Base-by-base conservation (phyloP, 2,329 filamentous ascomycete genomes). In the Sporothrix euskadiensis region DNA sequence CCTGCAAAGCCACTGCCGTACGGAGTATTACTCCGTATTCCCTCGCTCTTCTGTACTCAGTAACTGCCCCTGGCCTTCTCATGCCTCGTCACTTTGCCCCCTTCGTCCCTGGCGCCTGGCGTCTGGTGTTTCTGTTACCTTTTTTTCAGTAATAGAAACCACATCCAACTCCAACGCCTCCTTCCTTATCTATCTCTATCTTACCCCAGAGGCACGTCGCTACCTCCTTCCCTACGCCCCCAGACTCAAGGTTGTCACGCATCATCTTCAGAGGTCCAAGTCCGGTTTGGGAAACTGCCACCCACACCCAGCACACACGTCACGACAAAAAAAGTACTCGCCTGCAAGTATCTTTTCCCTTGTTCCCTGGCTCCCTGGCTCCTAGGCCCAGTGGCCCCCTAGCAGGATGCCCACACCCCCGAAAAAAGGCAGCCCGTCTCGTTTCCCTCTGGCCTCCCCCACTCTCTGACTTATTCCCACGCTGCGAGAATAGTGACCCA, bases 71-170 rank as follows among this genome's bases (percentile, higher is more conserved):
- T 39, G 19, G 10, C 12, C 26, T 71, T 71, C 16, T 57, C 12
- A 14, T 57, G 47, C 63, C 56, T 70, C 22, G 56, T 73, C 44
- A 61, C 63, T 39, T 61, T 49, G 32, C 61, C 47, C 32, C 52
- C 39, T 59, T 52, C 63, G 49, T 44, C n/a, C 3, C n/a, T 19
- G 41, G 12, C 4, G 54, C 3, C 19, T 41, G 35, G 57, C 47
- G 54, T 12, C 19, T 41, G 35, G 57, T 32, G 39, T 73, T 73
- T 71, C 72, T 71, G 49, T 71, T 71, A 73, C 72, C 72, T 73
- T 57, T 59, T 73, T 71, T 52, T 71, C 72, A 47, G 72, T 73
- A 73, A 73, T 73, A 73, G 61, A 73, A 73, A 73, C 61, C 54
- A 69, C 71, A 59, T 7, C 32, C 7, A 16, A 22, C 4, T 54